These are phyloP conservation scores for Suillus luteus DNA, from an alignment of 768 basidiomycete genomes.

Conservation along the genomic window DNA sequence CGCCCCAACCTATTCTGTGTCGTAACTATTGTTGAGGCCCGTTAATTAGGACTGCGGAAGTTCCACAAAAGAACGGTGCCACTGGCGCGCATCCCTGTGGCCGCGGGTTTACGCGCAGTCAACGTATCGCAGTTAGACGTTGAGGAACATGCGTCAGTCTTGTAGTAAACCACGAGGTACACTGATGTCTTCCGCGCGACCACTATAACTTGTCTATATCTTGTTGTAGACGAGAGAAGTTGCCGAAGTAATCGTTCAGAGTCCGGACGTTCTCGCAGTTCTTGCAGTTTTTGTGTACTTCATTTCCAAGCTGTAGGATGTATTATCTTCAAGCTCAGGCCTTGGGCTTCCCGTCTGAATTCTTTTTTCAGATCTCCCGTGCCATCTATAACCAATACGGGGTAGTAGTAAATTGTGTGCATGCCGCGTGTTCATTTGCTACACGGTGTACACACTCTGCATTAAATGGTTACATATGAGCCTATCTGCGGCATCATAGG, in stretches of 20 bases:
- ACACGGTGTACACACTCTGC: neutral
- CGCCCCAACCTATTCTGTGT: constrained; percentile 10
- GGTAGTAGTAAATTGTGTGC: neutral
- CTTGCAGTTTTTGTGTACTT: neutral
- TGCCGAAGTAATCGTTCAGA: constrained; percentile 14
- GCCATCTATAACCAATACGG: neutral
- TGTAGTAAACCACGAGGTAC: constrained; percentile 13
- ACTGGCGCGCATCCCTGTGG: constrained; percentile 19
- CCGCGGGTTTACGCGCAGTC: constrained; percentile 29
- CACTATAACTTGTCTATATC: constrained; percentile 14
- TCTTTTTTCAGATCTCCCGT: neutral
- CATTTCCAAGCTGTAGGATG: constrained; percentile 5
- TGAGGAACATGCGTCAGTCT: constrained; percentile 6
- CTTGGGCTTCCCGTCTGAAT: neutral
- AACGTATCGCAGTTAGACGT: constrained; percentile 10
- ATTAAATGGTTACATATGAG: neutral
- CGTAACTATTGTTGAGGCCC: constrained; percentile 2
- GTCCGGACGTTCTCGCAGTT: constrained; percentile 5
- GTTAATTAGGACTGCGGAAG: constrained; percentile 14
- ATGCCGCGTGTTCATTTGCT: neutral
- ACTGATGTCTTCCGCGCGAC: constrained; percentile 12
- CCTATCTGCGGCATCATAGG: neutral
- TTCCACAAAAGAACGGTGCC: constrained; percentile 19
- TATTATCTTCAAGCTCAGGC: constrained; percentile 5
- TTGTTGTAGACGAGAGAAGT: constrained; percentile 16